Evolutionary conservation across 257 asterid genomes (phyloP), one percentile per base, ranked within the genome.

Genomic region (Cordia subcordata): DNA sequence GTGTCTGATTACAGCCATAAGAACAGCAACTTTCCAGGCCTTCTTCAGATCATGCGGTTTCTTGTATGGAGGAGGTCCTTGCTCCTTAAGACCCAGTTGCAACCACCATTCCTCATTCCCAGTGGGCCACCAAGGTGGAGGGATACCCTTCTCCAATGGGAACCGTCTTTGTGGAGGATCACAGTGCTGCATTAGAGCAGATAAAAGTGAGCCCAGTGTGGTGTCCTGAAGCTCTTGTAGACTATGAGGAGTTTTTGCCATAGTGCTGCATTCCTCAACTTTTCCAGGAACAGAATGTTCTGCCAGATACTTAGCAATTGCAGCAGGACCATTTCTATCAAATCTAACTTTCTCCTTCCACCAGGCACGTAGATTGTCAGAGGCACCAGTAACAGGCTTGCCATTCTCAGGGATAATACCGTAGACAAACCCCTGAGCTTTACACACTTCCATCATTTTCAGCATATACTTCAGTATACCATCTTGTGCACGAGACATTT

Each of bases 341-440:
- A 83, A 83, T 38, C 83, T 59, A n/a, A 83, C 90, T 49, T 73
- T 83, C 65, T 80, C 90, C 74, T 83, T 83, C 90, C 90, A 80
- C 90, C 90, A 80, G 0, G 81, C 81, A 0, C 90, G 81, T 2
- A 83, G 85, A 73, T 83, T 83, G 49, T 83, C 86, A 0, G 90
- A 83, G 12, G 86, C 82, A 5, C 90, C 86, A 0, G 81, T 83
- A 18, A 83, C 86, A 0, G 90, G 90, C 33, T 83, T 83, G 8
- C 90, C 90, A 4, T 83, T 83, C 74, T 83, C 90, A 0, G 90
- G 82, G 16, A 83, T 83, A 47, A 83, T 83, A n/a, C 86, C 90
- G 1, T 83, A 83, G 37, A 83, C 90, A 14, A 83, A 83, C 8
- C 86, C 90, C 52, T 78, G 90, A 64, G 90, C 90, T 57, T 77